Evolutionary conservation across 768 basidiomycete genomes (phyloP), one percentile per base, ranked within the genome.

Genomic region (Saitozyma sp.): DNA sequence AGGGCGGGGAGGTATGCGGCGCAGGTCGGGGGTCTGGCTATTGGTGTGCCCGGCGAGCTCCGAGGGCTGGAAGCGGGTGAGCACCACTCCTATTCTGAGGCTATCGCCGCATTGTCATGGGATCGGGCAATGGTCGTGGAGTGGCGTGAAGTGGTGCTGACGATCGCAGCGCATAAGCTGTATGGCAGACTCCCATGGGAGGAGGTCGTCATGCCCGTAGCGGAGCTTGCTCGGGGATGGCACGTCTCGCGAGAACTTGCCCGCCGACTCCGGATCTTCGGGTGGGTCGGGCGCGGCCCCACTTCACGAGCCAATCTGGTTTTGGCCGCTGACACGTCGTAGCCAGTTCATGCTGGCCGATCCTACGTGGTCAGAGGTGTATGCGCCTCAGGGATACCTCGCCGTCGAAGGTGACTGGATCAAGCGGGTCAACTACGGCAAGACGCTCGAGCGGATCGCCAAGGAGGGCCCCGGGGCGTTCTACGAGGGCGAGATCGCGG

Each of bases 1-100:
- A 77, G 86, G 49, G 82, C 89, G 3, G 66, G 76, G 5, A 62
- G 68, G 50, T 53, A 60, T 6, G 80, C 82, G 2, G 83, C 91
- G 16, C 82, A 70, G 61, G 86, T 83, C 60, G 95, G 96, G 4
- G 94, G 96, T 4, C 81, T 97, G 58, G 79, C 92, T 7, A 86
- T 95, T n/a, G 94, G 86, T 20, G 88, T 96, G 0, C 96, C 96
- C 0, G 90, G 94, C 9, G 94, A 98, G 80, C 77, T 98, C 51
- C 85, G 88, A 20, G 96, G 94, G 9, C 84, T 97, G 40, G 86
- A 88, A 76, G 89, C 88, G 75, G 74, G 74, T 75, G 39, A 62
- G 74, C 76, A 8, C 0, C 8, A 10, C 45, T 19, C 6, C 43
- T 50, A n/a, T 2, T 13, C 38, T 14, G 2, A 14, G 17, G 1